Evolutionary conservation across 352 stramenopile genomes (phyloP).

Genomic region (Globisporangium yorkense): DNA sequence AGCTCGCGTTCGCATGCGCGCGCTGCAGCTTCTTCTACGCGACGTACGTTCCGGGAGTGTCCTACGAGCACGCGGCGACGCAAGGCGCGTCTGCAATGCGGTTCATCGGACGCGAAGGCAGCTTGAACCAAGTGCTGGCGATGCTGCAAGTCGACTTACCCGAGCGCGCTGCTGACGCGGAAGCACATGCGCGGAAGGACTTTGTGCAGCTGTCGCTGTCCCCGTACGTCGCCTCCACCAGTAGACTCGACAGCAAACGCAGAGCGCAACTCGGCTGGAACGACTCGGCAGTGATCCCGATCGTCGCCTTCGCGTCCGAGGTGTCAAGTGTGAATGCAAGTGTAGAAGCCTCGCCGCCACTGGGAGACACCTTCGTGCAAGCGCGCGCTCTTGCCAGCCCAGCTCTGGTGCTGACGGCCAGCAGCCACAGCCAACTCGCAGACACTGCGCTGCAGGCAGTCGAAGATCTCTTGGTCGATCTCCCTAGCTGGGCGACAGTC

Average conservation of each 20-base stretch:
- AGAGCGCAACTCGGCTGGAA: background rate
- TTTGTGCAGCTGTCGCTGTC: slow-evolving; percentile 3
- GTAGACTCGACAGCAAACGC: background rate
- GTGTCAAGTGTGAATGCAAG: background rate
- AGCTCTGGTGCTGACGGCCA: background rate
- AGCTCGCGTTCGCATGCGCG: slow-evolving; percentile 19
- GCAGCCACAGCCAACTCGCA: background rate
- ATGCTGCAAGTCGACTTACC: slow-evolving; percentile 14
- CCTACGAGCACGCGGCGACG: slow-evolving; percentile 29
- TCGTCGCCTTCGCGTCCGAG: background rate
- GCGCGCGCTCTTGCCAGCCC: background rate
- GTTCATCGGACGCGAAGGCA: slow-evolving; percentile 16
- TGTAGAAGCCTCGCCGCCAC: background rate
- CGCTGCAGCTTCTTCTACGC: slow-evolving; percentile 24
- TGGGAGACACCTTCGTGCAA: background rate
- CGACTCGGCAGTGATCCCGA: background rate
- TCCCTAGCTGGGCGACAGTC: background rate
- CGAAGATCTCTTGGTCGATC: background rate
- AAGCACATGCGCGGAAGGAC: background rate
- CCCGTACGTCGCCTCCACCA: background rate
- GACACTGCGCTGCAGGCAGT: background rate
- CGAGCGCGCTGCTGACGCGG: background rate
- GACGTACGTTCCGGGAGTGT: slow-evolving; percentile 27
- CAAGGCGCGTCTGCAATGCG: slow-evolving; percentile 15
- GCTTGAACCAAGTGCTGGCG: slow-evolving; percentile 17